Conservation (phyloP, 2,329 filamentous ascomycete species). For the Kalaharituber pfeilii region DNA sequence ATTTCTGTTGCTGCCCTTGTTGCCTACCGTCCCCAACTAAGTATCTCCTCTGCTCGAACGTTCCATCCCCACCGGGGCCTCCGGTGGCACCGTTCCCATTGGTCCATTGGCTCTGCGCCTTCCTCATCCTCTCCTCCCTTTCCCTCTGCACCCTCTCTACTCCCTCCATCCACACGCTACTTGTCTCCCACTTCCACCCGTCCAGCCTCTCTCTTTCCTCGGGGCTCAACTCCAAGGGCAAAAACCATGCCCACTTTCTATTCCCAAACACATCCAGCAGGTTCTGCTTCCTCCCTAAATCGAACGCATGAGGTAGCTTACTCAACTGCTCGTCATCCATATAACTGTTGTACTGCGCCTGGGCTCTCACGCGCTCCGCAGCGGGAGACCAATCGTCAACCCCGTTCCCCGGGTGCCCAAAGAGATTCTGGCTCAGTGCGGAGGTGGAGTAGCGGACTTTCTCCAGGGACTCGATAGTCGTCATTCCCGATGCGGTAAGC, state of each 20-base stretch:
- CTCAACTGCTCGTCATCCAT: constrained; percentile 78
- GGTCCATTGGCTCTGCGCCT: constrained; percentile 22
- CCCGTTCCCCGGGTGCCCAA: constrained; percentile 21
- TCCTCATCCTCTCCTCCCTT: constrained; percentile 53
- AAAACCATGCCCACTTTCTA: constrained; percentile 46
- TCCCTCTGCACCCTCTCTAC: constrained; percentile 41
- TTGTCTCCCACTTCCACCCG: constrained; percentile 88
- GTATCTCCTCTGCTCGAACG: background rate
- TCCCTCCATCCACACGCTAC: constrained; percentile 56
- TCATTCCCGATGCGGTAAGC: constrained; percentile 61
- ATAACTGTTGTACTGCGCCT: constrained; percentile 57
- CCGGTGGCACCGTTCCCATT: constrained; percentile 7
- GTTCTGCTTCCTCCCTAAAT: constrained; percentile 70
- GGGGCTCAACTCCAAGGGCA: constrained; percentile 70
- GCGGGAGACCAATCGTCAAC: constrained; percentile 31
- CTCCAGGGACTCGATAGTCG: constrained; percentile 90
- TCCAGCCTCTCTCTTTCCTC: constrained; percentile 77
- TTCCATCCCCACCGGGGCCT: background rate
- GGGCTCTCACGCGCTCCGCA: constrained; percentile 46
- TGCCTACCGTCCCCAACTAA: background rate
- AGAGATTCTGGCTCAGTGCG: constrained; percentile 40
- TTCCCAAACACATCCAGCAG: constrained; percentile 61
- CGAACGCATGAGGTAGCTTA: constrained; percentile 81
- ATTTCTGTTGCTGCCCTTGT: background rate
- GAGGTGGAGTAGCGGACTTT: constrained; percentile 79